Conservation (phyloP, 2,329 filamentous ascomycete genomes). For the Claviceps africana region DNA sequence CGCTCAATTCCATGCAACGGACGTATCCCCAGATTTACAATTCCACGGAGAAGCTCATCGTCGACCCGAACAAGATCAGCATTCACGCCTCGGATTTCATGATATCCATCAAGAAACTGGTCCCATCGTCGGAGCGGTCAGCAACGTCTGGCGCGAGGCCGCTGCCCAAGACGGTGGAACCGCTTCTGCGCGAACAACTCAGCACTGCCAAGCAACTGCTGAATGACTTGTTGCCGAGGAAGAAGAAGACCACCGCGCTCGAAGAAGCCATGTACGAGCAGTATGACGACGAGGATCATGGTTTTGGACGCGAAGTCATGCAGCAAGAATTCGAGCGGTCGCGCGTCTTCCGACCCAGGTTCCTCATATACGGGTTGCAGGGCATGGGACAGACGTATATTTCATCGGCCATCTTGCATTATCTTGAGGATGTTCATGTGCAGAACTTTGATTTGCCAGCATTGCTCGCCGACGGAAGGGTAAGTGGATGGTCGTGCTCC, state of each 20-base stretch:
- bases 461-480: conserved; percentile 69
- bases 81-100: conserved; percentile 93
- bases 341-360: conserved; percentile 73
- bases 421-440: conserved; percentile 87
- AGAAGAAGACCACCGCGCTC: conserved; percentile 75
- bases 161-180: conserved; percentile 65
- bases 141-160: conserved; percentile 72
- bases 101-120: conserved; percentile 89
- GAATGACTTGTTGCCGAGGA: conserved; percentile 65
- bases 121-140: conserved; percentile 86
- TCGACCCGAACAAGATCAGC: conserved; percentile 71
- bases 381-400: conserved; percentile 95
- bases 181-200: conserved; percentile 63
- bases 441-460: conserved; percentile 88
- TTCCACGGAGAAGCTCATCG: conserved; percentile 76
- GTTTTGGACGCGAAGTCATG: conserved; percentile 70
- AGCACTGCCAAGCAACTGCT: conserved; percentile 53
- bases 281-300: conserved; percentile 65
- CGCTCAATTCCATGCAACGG: conserved; percentile 86
- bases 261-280: conserved; percentile 90
- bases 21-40: conserved; percentile 94
- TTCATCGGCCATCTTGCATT: conserved; percentile 69
- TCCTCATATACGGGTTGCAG: conserved; percentile 65
- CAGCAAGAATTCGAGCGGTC: conserved; percentile 71
- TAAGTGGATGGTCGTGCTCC: conserved; percentile 23